Evolutionary conservation across 495 filamentous ascomycete genomes (phyloP).

Genomic region (Peziza echinospora): DNA sequence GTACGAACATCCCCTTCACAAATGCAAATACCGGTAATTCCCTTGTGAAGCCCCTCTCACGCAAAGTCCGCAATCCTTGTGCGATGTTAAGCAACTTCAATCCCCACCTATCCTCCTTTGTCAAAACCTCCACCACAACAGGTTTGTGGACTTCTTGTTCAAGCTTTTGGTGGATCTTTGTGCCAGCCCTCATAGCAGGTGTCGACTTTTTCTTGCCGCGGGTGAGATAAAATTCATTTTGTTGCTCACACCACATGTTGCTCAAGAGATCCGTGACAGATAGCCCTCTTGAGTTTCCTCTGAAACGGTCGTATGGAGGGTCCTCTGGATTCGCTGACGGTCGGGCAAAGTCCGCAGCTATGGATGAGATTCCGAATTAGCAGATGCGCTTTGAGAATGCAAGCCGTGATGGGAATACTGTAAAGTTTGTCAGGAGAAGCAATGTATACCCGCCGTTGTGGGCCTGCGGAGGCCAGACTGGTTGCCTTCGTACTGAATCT

Average conservation of each 20-base stretch:
- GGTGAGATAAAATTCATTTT: constrained; percentile 69
- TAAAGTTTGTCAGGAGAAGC: background rate
- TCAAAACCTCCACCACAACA: constrained; percentile 47
- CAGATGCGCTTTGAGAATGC: too few species aligned
- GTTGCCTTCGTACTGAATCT: background rate
- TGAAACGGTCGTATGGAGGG: constrained; percentile 54
- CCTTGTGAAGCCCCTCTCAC: constrained; percentile 58
- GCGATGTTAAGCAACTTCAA: constrained; percentile 82
- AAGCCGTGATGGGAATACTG: too few species aligned
- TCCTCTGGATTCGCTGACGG: constrained; percentile 2
- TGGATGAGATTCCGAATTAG: too few species aligned
- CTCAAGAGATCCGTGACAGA: constrained; percentile 75
- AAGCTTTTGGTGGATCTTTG: constrained; percentile 52
- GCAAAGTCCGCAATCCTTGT: constrained; percentile 56
- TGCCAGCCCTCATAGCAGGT: constrained; percentile 61
- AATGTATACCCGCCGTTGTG: background rate
- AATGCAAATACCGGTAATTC: constrained; percentile 89
- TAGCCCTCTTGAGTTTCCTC: constrained; percentile 56
- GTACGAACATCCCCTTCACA: constrained; percentile 62
- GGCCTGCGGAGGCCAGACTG: background rate
- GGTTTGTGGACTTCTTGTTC: constrained; percentile 67
- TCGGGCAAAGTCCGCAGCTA: too few species aligned
- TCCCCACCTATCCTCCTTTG: constrained; percentile 63
- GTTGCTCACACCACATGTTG: constrained; percentile 87
- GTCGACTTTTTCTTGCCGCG: constrained; percentile 51